Evolutionary conservation across 352 stramenopile species (phyloP).

Genomic region (Lagenidium giganteum): DNA sequence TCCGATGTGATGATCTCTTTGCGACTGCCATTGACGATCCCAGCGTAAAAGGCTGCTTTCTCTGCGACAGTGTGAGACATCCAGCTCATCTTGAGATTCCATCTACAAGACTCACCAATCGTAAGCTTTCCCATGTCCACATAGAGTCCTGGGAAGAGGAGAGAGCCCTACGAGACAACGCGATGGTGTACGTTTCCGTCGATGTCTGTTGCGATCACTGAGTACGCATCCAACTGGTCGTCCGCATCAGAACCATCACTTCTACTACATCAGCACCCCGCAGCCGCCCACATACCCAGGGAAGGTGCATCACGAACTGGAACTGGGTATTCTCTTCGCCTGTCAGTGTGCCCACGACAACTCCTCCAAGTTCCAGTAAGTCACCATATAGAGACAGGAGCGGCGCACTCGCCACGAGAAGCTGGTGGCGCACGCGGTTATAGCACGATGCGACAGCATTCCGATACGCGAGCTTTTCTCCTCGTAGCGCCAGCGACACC

Average conservation of each 20-base stretch:
- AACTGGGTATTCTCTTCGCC: slow-evolving; percentile 40
- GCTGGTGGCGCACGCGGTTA: slow-evolving; percentile 21
- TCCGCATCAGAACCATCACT: not conserved
- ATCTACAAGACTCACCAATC: slow-evolving; percentile 1
- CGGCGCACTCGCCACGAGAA: slow-evolving; percentile 32
- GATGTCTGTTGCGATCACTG: slow-evolving; percentile 20
- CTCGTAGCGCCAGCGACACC: slow-evolving; percentile 42
- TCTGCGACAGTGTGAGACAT: slow-evolving; percentile 29
- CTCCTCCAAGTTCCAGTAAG: slow-evolving; percentile 34
- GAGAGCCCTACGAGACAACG: slow-evolving; percentile 30
- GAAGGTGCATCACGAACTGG: slow-evolving; percentile 29
- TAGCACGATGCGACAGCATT: slow-evolving; percentile 38
- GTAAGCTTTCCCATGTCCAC: not conserved
- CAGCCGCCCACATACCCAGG: slow-evolving; percentile 27
- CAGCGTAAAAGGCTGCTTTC: slow-evolving; percentile 22
- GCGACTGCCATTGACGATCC: slow-evolving; percentile 31
- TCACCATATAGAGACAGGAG: slow-evolving; percentile 36
- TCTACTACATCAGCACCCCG: not conserved
- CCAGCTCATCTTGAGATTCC: slow-evolving; percentile 24
- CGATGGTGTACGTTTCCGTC: slow-evolving; percentile 30
- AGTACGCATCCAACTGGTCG: slow-evolving; percentile 40
- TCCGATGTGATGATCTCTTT: slow-evolving; percentile 45
- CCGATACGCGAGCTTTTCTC: slow-evolving; percentile 29
- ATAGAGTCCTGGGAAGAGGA: not conserved
- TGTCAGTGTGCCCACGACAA: slow-evolving; percentile 22